A percentile compares a stretch with the other conserved stretches of the same genome.
phyloP scores from a whole-genome alignment of 257 asterid genomes.

The Rauvolfia tetraphylla region DNA sequence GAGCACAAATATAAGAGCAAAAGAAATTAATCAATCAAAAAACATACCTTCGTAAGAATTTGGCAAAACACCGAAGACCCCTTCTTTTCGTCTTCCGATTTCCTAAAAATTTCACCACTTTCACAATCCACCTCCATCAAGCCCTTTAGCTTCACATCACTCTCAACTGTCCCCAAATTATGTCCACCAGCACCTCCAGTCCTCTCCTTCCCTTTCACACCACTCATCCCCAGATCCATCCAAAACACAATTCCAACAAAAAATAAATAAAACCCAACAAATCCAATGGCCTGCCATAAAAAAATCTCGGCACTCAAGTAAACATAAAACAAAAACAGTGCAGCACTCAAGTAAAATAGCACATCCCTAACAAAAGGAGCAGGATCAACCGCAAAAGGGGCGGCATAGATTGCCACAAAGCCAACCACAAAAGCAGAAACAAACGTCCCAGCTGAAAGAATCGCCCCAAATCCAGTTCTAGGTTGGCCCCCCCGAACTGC shows the following conservation, averaged over 20 bases:
- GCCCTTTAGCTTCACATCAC: constrained; percentile 25
- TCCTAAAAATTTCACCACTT: constrained; percentile 35
- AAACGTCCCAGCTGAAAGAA: constrained; percentile 93
- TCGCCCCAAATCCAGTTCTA: constrained; percentile 91
- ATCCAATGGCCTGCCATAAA: constrained; percentile 96
- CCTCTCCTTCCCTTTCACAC: constrained; percentile 31
- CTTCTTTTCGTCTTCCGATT: constrained; percentile 28
- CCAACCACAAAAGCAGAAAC: constrained; percentile 95
- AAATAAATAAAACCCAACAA: constrained; percentile 82
- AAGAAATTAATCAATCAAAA: constrained; percentile 10
- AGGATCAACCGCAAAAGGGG: constrained; percentile 83
- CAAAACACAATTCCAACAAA: constrained; percentile 89
- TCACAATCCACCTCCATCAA: constrained; percentile 49
- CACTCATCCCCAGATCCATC: constrained; percentile 69
- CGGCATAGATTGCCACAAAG: constrained; percentile 80
- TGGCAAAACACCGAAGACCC: constrained; percentile 33
- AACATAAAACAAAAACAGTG: constrained; percentile 73
- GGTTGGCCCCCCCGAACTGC: constrained; percentile 86
- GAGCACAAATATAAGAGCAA: constrained; percentile 4
- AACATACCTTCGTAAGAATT: constrained; percentile 48
- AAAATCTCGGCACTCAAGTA: constrained; percentile 95
- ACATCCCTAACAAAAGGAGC: constrained; percentile 90
- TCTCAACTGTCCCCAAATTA: constrained; percentile 31
- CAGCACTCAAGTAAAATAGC: constrained; percentile 75
- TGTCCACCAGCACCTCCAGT: constrained; percentile 26